phyloP scores from a whole-genome alignment of 1,284 basidiomycete species.

The Cutaneotrichosporon curvatum region DNA sequence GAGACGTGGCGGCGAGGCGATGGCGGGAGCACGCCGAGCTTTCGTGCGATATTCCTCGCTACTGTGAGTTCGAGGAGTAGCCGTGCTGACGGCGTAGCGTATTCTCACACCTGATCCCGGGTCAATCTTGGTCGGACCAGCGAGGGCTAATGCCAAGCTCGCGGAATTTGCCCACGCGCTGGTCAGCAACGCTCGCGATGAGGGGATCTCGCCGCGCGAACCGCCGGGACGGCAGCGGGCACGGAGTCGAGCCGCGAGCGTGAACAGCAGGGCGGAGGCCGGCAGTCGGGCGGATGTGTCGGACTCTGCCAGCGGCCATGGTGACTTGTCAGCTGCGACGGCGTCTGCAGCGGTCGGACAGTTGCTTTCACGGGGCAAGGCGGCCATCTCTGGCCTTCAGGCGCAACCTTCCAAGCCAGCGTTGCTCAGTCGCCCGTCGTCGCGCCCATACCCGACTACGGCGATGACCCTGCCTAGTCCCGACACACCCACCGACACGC shows the following conservation, averaged over 20 bases:
- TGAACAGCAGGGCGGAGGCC: conserved; percentile 31
- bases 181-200: conserved; percentile 64
- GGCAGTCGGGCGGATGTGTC: neutral
- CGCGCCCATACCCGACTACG: conserved; percentile 28
- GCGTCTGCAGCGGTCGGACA: conserved; percentile 32
- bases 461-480: conserved; percentile 23
- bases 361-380: conserved; percentile 29
- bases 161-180: conserved; percentile 63
- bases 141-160: conserved; percentile 59
- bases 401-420: conserved; percentile 33
- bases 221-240: conserved; percentile 20
- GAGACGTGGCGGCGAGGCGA: conserved; percentile 36
- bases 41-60: conserved; percentile 41
- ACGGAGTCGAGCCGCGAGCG: conserved; percentile 28
- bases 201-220: conserved; percentile 52
- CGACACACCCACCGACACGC: conserved; percentile 8
- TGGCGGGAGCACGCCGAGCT: conserved; percentile 38
- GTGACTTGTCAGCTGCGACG: conserved; percentile 34
- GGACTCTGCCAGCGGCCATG: neutral
- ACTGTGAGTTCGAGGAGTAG: conserved; percentile 26
- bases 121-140: conserved; percentile 64
- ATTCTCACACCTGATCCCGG: conserved; percentile 74
- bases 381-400: conserved; percentile 23
- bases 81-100: conserved; percentile 42
- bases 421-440: conserved; percentile 37